Conservation (phyloP, 805 yeast genomes). For the Kodamaea leandrae region DNA sequence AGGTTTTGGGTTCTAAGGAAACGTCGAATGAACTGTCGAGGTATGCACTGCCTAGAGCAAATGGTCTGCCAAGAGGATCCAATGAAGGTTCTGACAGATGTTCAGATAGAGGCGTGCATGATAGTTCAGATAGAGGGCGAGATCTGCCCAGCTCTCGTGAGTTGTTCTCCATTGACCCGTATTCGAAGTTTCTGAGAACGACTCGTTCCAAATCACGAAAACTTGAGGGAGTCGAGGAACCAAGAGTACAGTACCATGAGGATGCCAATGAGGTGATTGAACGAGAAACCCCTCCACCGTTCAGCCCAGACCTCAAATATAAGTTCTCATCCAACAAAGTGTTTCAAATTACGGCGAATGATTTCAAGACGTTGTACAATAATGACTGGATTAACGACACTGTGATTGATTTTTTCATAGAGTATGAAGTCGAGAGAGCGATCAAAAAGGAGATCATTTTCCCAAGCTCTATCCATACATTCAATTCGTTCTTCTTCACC, state of each 20-base stretch:
- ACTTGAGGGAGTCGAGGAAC: not conserved
- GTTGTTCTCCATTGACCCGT: constrained; percentile 1
- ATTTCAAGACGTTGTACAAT: constrained; percentile 74
- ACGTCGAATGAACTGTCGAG: no score
- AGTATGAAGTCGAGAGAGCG: constrained; percentile 48
- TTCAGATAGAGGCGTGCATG: no score
- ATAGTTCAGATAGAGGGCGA: no score
- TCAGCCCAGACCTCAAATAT: constrained; percentile 47
- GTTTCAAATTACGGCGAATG: constrained; percentile 61
- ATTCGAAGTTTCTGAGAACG: not conserved
- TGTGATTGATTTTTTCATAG: constrained; percentile 79
- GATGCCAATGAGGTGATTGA: constrained; percentile 8
- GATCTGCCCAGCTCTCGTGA: no score
- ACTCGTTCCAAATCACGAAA: not conserved
- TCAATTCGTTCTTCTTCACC: constrained; percentile 83
- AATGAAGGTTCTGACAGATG: no score
- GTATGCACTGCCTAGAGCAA: no score
- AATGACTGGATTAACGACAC: constrained; percentile 90
- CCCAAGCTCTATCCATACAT: constrained; percentile 48
- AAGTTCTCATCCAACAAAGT: constrained; percentile 52
- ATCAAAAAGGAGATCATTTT: constrained; percentile 17
- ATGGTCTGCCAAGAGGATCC: no score
- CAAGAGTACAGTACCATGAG: not conserved
- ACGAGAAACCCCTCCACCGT: constrained; percentile 35
- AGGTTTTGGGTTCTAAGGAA: no score